A percentile compares a stretch with the other conserved stretches of the same genome.
These are phyloP conservation scores for Fraxinus pennsylvanica DNA, from an alignment of 257 asterid species.

Conservation along the genomic window DNA sequence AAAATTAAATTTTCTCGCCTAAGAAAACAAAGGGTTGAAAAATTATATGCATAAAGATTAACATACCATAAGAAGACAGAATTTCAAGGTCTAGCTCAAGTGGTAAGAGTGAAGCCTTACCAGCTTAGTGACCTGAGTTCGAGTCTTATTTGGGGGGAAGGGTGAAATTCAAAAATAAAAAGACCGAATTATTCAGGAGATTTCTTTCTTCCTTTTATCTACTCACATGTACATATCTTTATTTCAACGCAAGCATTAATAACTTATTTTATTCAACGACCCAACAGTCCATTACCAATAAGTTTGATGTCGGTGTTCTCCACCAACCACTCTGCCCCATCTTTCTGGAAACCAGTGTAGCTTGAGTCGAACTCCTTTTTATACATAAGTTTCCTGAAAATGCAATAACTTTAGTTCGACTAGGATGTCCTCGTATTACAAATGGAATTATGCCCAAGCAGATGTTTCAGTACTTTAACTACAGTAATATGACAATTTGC, in stretches of 20 bases:
- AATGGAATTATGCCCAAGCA: neutral
- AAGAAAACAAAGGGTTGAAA: neutral
- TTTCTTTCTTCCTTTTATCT: neutral
- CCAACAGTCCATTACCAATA: slow-evolving; percentile 26
- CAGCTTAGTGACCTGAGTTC: no score
- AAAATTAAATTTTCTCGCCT: no score
- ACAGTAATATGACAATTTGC: no score
- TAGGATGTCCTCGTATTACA: neutral
- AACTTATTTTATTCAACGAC: neutral
- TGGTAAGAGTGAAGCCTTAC: no score
- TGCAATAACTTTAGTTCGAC: neutral
- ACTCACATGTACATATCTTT: neutral
- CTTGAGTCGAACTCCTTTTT: slow-evolving; percentile 12
- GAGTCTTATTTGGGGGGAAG: no score
- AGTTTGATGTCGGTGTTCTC: slow-evolving; percentile 31
- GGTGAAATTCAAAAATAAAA: no score
- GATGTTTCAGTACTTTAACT: neutral
- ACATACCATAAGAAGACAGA: neutral
- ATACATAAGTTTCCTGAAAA: slow-evolving; percentile 31
- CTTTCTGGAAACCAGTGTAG: slow-evolving; percentile 34
- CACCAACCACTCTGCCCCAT: slow-evolving; percentile 37
- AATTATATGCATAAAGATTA: neutral
- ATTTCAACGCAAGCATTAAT: neutral
- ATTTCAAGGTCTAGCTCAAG: no score
- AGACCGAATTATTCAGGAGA: neutral